These are phyloP conservation scores for Nematodospora valgi DNA, from an alignment of 805 yeast genomes.

Conservation along the genomic window DNA sequence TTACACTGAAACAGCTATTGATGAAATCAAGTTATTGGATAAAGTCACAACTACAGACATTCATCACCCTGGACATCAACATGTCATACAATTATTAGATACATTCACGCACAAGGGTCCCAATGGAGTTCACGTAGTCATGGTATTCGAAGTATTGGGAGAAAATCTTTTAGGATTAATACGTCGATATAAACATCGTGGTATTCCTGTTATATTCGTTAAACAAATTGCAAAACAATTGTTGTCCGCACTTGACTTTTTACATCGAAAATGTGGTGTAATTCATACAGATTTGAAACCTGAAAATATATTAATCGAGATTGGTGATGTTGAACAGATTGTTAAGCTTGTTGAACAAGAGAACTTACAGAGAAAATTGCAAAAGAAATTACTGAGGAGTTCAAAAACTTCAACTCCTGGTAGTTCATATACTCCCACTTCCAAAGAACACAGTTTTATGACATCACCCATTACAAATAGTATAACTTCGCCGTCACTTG, in stretches of 20 bases:
- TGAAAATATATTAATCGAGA: conserved; percentile 73
- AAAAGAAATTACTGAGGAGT: conserved; percentile 38
- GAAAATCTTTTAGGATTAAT: conserved; percentile 87
- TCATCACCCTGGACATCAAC: conserved; percentile 75
- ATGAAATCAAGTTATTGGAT: conserved; percentile 80
- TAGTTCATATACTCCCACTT: conserved; percentile 10
- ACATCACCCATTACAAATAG: conserved; percentile 4
- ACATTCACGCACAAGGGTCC: conserved; percentile 84
- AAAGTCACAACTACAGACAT: conserved; percentile 60
- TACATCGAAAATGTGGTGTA: conserved; percentile 71
- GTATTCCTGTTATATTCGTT: conserved; percentile 73
- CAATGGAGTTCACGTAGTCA: conserved; percentile 89
- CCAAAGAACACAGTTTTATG: not conserved
- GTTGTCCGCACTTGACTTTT: conserved; percentile 64
- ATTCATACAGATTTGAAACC: conserved; percentile 75
- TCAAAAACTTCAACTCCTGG: conserved; percentile 14
- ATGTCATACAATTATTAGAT: conserved; percentile 78
- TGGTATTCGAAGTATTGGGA: conserved; percentile 97
- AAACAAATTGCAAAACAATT: conserved; percentile 81
- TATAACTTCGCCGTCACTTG: conserved; percentile 34
- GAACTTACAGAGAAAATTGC: conserved; percentile 48
- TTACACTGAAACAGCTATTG: conserved; percentile 91
- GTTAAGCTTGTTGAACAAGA: conserved; percentile 63
- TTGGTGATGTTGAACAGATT: conserved; percentile 79
- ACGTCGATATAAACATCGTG: conserved; percentile 70